These are phyloP conservation scores for Jatropha podagrica DNA, from an alignment of 441 rosid genomes.

Conservation along the genomic window DNA sequence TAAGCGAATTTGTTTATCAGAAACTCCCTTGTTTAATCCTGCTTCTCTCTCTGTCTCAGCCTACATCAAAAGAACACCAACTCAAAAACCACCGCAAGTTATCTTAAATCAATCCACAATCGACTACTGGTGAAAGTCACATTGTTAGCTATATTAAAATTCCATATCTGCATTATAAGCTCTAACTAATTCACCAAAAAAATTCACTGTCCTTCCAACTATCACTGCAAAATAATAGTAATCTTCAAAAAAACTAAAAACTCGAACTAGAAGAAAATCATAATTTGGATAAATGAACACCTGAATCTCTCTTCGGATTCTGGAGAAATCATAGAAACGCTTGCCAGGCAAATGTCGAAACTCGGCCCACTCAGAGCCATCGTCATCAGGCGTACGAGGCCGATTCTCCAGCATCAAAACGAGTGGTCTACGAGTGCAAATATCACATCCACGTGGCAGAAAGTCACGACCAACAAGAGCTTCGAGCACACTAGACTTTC, in stretches of 20 bases:
- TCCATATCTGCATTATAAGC: no score
- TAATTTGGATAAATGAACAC: background rate
- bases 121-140: background rate
- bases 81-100: background rate
- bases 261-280: background rate
- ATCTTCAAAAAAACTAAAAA: background rate
- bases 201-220: no score
- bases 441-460: constrained; percentile 65
- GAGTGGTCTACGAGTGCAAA: constrained; percentile 70
- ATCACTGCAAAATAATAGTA: no score
- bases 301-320: constrained; percentile 61
- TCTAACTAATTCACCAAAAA: background rate
- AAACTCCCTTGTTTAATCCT: constrained; percentile 64
- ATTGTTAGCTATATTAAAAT: background rate
- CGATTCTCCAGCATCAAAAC: constrained; percentile 52
- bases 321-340: constrained; percentile 52
- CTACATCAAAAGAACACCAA: constrained; percentile 31
- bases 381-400: constrained; percentile 25
- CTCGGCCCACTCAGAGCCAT: constrained; percentile 56
- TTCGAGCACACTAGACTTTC: constrained; percentile 79
- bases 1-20: constrained; percentile 55
- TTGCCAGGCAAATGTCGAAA: constrained; percentile 50
- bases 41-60: constrained; percentile 73
- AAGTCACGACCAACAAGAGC: constrained; percentile 71
- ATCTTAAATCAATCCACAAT: background rate